Evolutionary conservation across 2,329 filamentous ascomycete species (phyloP).

Genomic region (Sporothrix humicola): DNA sequence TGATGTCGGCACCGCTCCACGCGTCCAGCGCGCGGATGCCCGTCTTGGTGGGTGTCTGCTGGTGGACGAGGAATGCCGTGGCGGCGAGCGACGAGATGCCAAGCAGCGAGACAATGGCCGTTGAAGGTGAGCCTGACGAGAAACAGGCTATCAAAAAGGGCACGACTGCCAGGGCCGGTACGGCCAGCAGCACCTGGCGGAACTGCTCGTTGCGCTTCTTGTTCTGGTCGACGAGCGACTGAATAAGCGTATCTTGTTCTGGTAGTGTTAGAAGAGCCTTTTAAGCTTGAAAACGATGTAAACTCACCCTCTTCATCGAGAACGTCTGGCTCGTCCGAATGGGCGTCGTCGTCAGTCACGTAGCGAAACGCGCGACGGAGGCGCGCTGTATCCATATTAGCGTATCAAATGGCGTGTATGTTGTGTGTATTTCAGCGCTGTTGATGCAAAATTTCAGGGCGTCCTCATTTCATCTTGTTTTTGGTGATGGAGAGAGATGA

Average conservation of each 20-base stretch:
- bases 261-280: slow-evolving; percentile 34
- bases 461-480: not conserved
- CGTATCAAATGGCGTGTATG: not conserved
- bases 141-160: slow-evolving; percentile 44
- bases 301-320: slow-evolving; percentile 75
- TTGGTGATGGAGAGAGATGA: not conserved
- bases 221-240: slow-evolving; percentile 60
- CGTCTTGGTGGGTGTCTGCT: slow-evolving; percentile 60
- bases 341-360: slow-evolving; percentile 63
- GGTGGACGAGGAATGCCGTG: slow-evolving; percentile 66
- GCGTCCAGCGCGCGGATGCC: slow-evolving; percentile 58
- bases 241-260: slow-evolving; percentile 71
- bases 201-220: slow-evolving; percentile 63
- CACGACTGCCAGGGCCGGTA: slow-evolving; percentile 50
- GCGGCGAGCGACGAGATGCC: slow-evolving; percentile 67
- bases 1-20: slow-evolving; percentile 46
- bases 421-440: no score
- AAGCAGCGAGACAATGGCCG: slow-evolving; percentile 57
- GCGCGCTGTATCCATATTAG: slow-evolving; percentile 54
- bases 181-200: slow-evolving; percentile 58
- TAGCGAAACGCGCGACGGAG: slow-evolving; percentile 80
- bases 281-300: not conserved
- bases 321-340: slow-evolving; percentile 61
- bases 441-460: no score
- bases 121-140: slow-evolving; percentile 41